These are phyloP conservation scores for Jaltomata sinuosa DNA, from an alignment of 257 asterid genomes.

Conservation along the genomic window DNA sequence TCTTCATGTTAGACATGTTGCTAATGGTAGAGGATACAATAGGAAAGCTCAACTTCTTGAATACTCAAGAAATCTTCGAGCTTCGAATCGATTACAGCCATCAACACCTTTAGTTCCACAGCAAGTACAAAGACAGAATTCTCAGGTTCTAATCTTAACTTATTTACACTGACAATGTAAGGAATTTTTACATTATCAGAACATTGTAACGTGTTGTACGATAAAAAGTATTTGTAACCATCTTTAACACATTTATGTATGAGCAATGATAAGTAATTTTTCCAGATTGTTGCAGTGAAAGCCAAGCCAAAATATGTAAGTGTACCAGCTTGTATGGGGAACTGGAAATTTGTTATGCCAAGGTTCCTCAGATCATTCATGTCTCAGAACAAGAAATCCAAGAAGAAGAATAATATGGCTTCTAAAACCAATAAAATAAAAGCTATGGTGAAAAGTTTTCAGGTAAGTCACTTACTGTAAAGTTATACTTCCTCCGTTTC, in stretches of 20 bases:
- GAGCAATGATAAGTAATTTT: not conserved
- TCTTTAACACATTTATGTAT: not conserved
- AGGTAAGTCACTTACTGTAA: not conserved
- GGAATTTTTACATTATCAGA: too few species aligned
- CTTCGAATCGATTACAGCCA: constrained; percentile 9
- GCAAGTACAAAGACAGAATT: not conserved
- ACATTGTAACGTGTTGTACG: not conserved
- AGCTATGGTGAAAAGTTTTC: constrained; percentile 13
- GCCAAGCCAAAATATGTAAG: constrained; percentile 9
- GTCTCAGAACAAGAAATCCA: constrained; percentile 1
- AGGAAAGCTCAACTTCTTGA: constrained; percentile 47
- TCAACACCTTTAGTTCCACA: constrained; percentile 5
- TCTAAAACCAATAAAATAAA: constrained; percentile 9
- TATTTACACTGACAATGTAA: not conserved
- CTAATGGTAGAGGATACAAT: constrained; percentile 20
- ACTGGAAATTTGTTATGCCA: constrained; percentile 28
- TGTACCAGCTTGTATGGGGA: constrained; percentile 29
- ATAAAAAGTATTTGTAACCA: not conserved
- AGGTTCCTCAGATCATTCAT: constrained; percentile 18
- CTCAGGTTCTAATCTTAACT: not conserved
- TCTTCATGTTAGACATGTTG: not conserved
- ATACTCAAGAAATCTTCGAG: constrained; percentile 33
- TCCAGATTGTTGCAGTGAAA: constrained; percentile 14
- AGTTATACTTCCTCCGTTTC: not conserved
- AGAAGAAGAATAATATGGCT: constrained; percentile 5